Evolutionary conservation across 1,284 basidiomycete genomes (phyloP).

Genomic region (Fistulinella staudtii): DNA sequence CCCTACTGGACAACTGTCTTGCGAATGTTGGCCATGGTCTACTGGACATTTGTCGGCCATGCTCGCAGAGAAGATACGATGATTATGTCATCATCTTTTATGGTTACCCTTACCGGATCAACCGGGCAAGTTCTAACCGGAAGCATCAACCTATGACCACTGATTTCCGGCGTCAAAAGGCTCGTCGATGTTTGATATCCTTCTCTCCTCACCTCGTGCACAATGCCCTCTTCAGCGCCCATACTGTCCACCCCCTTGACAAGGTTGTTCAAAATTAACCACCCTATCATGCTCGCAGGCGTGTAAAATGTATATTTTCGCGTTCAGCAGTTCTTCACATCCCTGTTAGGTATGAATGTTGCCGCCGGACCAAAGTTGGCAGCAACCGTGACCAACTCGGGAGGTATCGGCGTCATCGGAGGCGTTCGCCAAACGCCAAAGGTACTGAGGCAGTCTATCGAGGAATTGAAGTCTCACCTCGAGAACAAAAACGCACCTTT

Average conservation of each 20-base stretch:
- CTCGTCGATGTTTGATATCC: neutral
- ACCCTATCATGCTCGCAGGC: constrained; percentile 79
- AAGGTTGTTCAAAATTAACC: constrained; percentile 70
- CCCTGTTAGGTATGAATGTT: constrained; percentile 68
- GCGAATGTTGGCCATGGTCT: constrained; percentile 37
- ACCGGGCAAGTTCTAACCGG: neutral
- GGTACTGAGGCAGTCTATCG: constrained; percentile 57
- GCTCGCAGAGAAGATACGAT: neutral
- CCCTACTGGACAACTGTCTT: constrained; percentile 43
- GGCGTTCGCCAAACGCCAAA: constrained; percentile 71
- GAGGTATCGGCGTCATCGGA: constrained; percentile 83
- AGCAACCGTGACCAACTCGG: constrained; percentile 77
- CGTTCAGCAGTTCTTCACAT: neutral
- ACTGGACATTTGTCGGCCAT: constrained; percentile 63
- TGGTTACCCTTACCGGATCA: no score
- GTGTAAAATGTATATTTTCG: neutral
- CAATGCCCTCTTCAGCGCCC: constrained; percentile 54
- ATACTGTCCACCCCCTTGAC: constrained; percentile 64
- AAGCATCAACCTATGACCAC: neutral
- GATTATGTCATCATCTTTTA: constrained; percentile 24
- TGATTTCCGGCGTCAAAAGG: neutral
- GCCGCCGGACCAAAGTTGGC: constrained; percentile 76
- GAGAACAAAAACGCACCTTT: constrained; percentile 76
- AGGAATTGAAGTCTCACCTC: constrained; percentile 66
- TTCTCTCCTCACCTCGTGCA: neutral